Conservation (phyloP, 1,284 basidiomycete species). For the Ceratobasidium sp. region DNA sequence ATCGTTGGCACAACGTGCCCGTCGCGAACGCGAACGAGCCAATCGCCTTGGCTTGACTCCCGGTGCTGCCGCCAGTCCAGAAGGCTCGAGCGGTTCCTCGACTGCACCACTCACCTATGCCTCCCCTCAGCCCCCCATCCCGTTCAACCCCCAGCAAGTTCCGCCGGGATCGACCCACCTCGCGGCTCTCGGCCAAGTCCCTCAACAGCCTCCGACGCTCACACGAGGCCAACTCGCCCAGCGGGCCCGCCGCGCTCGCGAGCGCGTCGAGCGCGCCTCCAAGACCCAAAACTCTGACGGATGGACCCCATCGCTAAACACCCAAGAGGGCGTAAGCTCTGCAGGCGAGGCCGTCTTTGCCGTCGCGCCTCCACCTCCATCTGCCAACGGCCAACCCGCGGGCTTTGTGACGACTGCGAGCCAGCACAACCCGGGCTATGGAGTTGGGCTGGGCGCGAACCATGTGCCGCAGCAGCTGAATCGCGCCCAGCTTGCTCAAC, state of each 20-base stretch:
- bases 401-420: conserved; percentile 7
- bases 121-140: conserved; percentile 9
- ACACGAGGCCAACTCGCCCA: conserved; percentile 41
- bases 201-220: conserved; percentile 33
- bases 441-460: conserved; percentile 26
- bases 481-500: conserved; percentile 33
- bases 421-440: conserved; percentile 21
- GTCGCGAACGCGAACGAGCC: conserved; percentile 31
- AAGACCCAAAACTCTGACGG: conserved; percentile 13
- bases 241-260: conserved; percentile 33
- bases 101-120: not conserved
- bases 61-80: no score
- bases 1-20: conserved; percentile 41
- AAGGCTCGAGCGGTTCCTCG: not conserved
- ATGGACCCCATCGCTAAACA: conserved; percentile 17
- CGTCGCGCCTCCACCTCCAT: conserved; percentile 33
- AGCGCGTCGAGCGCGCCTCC: conserved; percentile 40
- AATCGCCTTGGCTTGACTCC: conserved; percentile 3
- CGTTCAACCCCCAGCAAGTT: conserved; percentile 17
- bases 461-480: conserved; percentile 34
- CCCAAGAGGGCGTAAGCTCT: conserved; percentile 23
- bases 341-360: conserved; percentile 39
- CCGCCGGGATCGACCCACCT: conserved; percentile 23
- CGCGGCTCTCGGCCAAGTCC: conserved; percentile 4
- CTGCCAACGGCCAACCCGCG: conserved; percentile 8